Evolutionary conservation across 1,284 basidiomycete species (phyloP), one percentile per base, ranked within the genome.

Genomic region (Cutaneotrichosporon sp.): DNA sequence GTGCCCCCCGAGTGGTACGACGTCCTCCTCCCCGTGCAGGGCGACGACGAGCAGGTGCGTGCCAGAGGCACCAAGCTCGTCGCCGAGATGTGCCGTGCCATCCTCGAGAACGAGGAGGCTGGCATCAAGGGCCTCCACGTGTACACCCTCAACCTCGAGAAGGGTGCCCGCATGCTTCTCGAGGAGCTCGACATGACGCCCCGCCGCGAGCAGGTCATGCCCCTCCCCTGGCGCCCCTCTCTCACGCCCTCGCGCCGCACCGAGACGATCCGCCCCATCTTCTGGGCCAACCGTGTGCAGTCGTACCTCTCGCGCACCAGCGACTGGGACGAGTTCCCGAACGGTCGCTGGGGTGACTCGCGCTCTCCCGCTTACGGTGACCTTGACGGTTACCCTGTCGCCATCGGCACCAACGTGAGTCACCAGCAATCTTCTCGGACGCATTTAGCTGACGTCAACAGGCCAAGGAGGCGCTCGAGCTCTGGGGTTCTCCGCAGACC

Each of bases 291-390:
- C 81, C 85, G 93, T 47, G 86, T 91, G 50, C 89, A 92, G 74
- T 95, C 92, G 4, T 95, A 95, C 77, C 83, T 95, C 46, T 91
- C 91, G 16, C 88, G 94, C 69, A 71, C 92, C 24, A 91, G 92
- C 76, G 91, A 94, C 73, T 99, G 95, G 95, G 97, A 99, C 80
- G 95, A 99, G 80, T 99, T 97, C 79, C 95, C 95, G 57, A 99
- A 99, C 79, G 97, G 95, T 66, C 91, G 95, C 69, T 99, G 97
- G 79, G 95, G 97, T 72, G 95, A 99, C 80, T 90, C 95, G 18
- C 87, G 95, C 59, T 92, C 90, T 83, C 95, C 95, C 29, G 97
- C 97, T 2, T 99, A 95, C 72, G 95, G 95, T 73, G 97, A 99
- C 80, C 82, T 98, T 57, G 95, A 98, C 75, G 94, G 94, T 8